Base-by-base conservation (phyloP, 106 monocot genomes). In the Xerophyta viscosa region DNA sequence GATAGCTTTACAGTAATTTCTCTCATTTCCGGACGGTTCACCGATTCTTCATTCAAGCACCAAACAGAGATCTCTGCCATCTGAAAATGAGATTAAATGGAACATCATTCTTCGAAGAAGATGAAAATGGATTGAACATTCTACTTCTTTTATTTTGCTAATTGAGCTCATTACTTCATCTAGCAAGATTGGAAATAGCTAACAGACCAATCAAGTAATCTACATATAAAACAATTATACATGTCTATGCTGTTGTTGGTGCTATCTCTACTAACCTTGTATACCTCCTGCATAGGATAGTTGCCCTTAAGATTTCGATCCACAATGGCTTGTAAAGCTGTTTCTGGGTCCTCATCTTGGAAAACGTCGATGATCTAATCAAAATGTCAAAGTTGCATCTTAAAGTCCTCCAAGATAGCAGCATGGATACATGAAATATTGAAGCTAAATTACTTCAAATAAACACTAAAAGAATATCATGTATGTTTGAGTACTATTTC, bases 1-100 rank as follows among this genome's bases (percentile, higher is more conserved):
- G 80, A 58, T 6, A 80, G 43, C 20, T 23, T 73, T 7, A 64
- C 27, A 8, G 52, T 65, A 17, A 71, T 60, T 48, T 75, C 66
- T 25, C 71, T 75, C 75, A 80, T 80, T 17, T 80, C 80, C 2
- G 80, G 75, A 9, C 70, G 56, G 24, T 54, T 26, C 31, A 50
- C 9, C 0, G 80, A 52, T 11, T 80, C 71, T 5, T 80, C 71
- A 11, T 55, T 41, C 23, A 80, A 31, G 49, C 80, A 80, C 80
- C 70, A 63, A 15, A 58, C 18, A 0, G 75, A 47, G 9, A 75
- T 43, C 29, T 63, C 75, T 11, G 71, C 75, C 75, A 79, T 68
- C 73, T 79, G 49, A 45, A 13, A 37, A 0, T 25, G 2, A 48
- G 24, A 65, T n/a, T n/a, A n/a, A n/a, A n/a, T n/a, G n/a, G n/a